A percentile compares a stretch with the other conserved stretches of the same genome.
Conservation (phyloP, 805 yeast species). For the Debaryomyces maramus region DNA sequence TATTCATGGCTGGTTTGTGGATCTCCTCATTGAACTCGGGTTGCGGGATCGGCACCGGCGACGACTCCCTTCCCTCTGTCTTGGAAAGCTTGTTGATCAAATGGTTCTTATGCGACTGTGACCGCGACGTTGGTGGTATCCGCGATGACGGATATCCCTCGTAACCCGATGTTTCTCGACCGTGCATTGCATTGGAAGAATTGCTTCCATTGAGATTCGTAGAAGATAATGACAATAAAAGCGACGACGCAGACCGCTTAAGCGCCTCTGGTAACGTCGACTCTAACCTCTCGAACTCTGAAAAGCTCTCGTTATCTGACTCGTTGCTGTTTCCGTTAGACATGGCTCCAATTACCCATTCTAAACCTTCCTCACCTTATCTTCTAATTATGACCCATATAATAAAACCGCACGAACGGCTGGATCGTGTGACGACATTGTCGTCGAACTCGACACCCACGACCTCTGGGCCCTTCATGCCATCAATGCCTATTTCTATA, state of each 20-base stretch:
- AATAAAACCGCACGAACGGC: no score
- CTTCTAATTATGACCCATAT: no score
- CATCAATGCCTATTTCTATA: no score
- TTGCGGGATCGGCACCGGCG: conserved; percentile 52
- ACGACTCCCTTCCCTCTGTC: conserved; percentile 40
- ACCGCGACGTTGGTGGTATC: conserved; percentile 15
- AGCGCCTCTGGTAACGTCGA: conserved; percentile 41
- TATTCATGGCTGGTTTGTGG: conserved; percentile 59
- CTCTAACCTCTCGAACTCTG: conserved; percentile 44
- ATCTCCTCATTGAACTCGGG: conserved; percentile 45
- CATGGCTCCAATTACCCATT: no score
- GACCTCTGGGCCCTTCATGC: no score
- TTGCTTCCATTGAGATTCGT: conserved; percentile 3
- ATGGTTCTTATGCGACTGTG: conserved; percentile 15
- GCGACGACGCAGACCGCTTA: conserved; percentile 38
- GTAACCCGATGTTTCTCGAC: background rate
- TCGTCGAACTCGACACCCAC: no score
- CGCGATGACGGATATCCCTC: conserved; percentile 24
- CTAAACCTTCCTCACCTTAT: no score
- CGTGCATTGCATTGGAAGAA: no score
- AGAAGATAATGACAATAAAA: conserved; percentile 31
- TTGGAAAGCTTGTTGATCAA: conserved; percentile 30
- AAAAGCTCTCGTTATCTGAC: conserved; percentile 27
- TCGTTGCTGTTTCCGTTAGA: conserved; percentile 5
- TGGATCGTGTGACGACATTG: no score